Conservation (phyloP, 768 basidiomycete genomes). For the Mycena kentingensis region DNA sequence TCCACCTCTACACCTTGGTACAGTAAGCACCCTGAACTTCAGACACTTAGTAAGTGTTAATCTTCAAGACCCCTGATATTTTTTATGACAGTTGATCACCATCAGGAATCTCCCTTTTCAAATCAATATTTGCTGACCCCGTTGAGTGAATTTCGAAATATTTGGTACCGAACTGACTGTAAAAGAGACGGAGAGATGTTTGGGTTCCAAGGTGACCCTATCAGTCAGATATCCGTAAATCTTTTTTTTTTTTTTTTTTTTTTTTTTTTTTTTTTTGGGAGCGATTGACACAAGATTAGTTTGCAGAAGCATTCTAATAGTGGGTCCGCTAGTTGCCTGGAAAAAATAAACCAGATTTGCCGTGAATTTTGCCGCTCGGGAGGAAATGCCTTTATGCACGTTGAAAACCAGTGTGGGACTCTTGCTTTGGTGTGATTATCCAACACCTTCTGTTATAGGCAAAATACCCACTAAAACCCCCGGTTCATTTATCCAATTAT, state of each 20-base stretch:
- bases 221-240: no score
- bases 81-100: no score
- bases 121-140: no score
- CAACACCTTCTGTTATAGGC: background rate
- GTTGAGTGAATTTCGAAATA: no score
- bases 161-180: no score
- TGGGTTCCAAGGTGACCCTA: no score
- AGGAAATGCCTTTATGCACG: slow-evolving; percentile 1
- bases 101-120: no score
- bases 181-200: no score
- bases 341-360: background rate
- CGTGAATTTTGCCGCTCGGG: background rate
- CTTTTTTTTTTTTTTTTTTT: background rate
- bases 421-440: background rate
- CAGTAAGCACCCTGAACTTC: no score
- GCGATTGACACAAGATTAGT: background rate
- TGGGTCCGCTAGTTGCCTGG: background rate
- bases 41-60: no score
- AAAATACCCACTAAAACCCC: background rate
- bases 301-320: background rate
- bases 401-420: slow-evolving; percentile 4
- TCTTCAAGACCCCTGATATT: no score
- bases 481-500: background rate
- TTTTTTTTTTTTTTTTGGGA: background rate
- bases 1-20: no score